Evolutionary conservation across 148 eudicot species (phyloP).

Genomic region (Fagopyrum esculentum): DNA sequence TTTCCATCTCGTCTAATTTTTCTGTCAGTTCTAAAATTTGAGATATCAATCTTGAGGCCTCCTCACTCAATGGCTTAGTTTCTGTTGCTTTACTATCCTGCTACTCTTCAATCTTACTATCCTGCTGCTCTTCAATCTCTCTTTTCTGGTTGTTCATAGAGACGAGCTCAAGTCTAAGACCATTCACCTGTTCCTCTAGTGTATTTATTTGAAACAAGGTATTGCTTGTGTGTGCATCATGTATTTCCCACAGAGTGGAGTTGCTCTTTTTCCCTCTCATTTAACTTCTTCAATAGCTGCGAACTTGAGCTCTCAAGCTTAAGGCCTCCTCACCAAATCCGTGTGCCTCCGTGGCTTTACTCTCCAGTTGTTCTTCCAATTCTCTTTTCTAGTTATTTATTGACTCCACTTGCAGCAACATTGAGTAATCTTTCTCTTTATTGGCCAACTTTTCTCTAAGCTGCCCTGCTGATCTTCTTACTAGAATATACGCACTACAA

Average conservation of each 20-base stretch:
- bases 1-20: no score
- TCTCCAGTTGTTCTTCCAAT: no score
- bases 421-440: not conserved
- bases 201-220: not conserved
- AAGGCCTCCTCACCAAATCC: no score
- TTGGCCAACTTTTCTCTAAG: conserved; percentile 23
- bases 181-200: not conserved
- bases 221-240: conserved; percentile 9
- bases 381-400: no score
- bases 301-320: no score
- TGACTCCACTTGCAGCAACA: no score
- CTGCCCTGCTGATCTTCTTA: conserved; percentile 2
- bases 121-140: not conserved
- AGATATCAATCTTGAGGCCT: no score
- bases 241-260: not conserved
- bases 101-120: not conserved
- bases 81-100: no score
- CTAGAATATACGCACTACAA: conserved; percentile 25
- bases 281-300: no score
- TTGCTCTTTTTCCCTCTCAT: not conserved
- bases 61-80: no score
- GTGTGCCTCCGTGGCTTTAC: no score
- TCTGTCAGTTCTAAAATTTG: no score
- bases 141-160: not conserved
- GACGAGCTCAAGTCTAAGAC: not conserved